A percentile compares a stretch with the other conserved stretches of the same genome.
phyloP scores from a whole-genome alignment of 1,284 basidiomycete species.

The Fomes fomentarius region DNA sequence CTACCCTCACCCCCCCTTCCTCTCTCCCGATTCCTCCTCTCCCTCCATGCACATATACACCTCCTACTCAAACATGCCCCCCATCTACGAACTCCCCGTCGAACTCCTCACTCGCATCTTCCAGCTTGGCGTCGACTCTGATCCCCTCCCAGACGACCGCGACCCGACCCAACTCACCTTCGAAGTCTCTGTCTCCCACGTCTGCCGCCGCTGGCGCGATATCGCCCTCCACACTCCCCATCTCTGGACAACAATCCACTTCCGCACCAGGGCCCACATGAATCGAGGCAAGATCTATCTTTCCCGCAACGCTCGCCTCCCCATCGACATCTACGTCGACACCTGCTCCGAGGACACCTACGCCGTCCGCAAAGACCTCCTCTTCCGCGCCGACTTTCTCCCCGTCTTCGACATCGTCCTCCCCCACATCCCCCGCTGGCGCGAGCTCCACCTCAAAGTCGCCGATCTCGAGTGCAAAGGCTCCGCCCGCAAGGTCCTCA shows the following conservation, averaged over 20 bases:
- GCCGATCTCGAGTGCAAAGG: conserved; percentile 58
- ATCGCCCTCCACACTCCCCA: conserved; percentile 50
- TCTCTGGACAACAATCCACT: conserved; percentile 58
- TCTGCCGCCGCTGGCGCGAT: conserved; percentile 55
- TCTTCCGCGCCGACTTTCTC: conserved; percentile 46
- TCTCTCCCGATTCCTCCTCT: not conserved
- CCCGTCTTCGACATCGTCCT: conserved; percentile 52
- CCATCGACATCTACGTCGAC: conserved; percentile 59
- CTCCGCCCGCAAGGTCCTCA: conserved; percentile 51
- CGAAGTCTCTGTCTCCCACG: conserved; percentile 56
- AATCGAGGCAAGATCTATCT: conserved; percentile 50
- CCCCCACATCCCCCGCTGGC: conserved; percentile 54
- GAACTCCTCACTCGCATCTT: conserved; percentile 60
- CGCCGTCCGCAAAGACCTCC: conserved; percentile 47
- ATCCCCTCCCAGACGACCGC: conserved; percentile 44
- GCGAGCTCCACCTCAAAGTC: conserved; percentile 59
- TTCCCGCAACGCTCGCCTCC: conserved; percentile 38
- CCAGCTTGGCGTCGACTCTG: conserved; percentile 50
- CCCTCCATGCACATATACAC: conserved; percentile 16
- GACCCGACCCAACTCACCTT: conserved; percentile 39
- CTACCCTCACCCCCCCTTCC: not conserved
- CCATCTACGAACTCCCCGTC: conserved; percentile 52
- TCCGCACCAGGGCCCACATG: conserved; percentile 52
- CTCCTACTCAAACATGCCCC: conserved; percentile 23
- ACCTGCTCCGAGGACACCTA: conserved; percentile 49